Evolutionary conservation across 1,284 basidiomycete genomes (phyloP).

Genomic region (Ganoderma boninense): DNA sequence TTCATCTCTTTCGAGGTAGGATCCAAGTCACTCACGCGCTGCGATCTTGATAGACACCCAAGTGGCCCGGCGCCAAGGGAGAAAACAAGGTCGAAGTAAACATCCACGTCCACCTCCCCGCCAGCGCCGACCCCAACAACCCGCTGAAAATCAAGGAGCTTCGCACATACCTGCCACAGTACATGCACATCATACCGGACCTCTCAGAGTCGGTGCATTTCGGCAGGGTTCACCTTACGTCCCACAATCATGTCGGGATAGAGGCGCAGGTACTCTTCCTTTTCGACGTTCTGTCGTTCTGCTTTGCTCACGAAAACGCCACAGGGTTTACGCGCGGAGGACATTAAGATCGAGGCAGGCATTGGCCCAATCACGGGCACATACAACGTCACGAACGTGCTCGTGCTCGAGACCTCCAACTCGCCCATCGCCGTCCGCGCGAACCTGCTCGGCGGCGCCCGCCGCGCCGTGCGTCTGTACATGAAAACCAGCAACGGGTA

Average conservation of each 20-base stretch:
- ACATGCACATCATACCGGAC: constrained; percentile 34
- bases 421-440: constrained; percentile 28
- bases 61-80: constrained; percentile 12
- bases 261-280: constrained; percentile 25
- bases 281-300: background rate
- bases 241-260: constrained; percentile 28
- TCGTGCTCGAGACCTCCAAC: constrained; percentile 50
- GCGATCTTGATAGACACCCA: constrained; percentile 27
- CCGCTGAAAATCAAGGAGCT: constrained; percentile 31
- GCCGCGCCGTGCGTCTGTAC: background rate
- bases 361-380: constrained; percentile 52
- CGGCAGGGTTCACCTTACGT: constrained; percentile 23
- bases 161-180: constrained; percentile 34
- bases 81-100: constrained; percentile 28
- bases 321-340: constrained; percentile 20
- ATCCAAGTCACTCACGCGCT: background rate
- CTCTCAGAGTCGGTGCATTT: constrained; percentile 34
- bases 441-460: constrained; percentile 5
- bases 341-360: constrained; percentile 28
- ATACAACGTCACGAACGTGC: constrained; percentile 46
- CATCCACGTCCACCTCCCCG: constrained; percentile 35
- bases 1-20: background rate
- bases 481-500: constrained; percentile 16
- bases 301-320: background rate
- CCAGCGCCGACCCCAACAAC: background rate